Conservation (phyloP, 495 filamentous ascomycete species). For the Xylaria cubensis region DNA sequence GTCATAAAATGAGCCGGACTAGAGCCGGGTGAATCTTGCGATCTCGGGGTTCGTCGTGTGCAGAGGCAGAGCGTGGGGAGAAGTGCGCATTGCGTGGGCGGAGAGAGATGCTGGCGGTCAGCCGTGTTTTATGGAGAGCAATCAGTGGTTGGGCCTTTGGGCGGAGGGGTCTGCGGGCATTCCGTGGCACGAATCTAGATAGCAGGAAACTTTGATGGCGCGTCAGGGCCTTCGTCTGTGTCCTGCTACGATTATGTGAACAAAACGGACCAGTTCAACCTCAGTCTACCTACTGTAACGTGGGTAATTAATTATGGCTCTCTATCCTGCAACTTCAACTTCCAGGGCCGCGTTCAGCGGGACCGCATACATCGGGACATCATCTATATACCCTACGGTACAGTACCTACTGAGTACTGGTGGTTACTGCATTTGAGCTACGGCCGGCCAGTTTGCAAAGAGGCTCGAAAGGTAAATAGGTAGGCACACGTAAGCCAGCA, state of each 20-base stretch:
- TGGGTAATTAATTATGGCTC: neutral
- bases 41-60: neutral
- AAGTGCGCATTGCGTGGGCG: constrained; percentile 13
- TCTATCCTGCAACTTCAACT: neutral
- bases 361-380: neutral
- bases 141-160: constrained; percentile 8
- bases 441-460: no score
- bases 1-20: neutral
- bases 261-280: neutral
- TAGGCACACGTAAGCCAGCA: neutral
- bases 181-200: constrained; percentile 7
- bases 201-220: constrained; percentile 6
- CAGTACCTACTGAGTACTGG: no score
- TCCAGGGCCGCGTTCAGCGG: neutral
- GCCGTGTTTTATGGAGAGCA: constrained; percentile 10
- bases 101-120: constrained; percentile 12
- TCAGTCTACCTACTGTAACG: neutral
- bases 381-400: neutral
- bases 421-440: neutral
- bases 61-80: constrained; percentile 1
- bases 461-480: no score
- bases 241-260: neutral
- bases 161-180: constrained; percentile 15
- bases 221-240: neutral
- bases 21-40: neutral